Evolutionary conservation across 441 rosid species (phyloP), one percentile per base, ranked within the genome.

Genomic region (Flueggea neowawraea): DNA sequence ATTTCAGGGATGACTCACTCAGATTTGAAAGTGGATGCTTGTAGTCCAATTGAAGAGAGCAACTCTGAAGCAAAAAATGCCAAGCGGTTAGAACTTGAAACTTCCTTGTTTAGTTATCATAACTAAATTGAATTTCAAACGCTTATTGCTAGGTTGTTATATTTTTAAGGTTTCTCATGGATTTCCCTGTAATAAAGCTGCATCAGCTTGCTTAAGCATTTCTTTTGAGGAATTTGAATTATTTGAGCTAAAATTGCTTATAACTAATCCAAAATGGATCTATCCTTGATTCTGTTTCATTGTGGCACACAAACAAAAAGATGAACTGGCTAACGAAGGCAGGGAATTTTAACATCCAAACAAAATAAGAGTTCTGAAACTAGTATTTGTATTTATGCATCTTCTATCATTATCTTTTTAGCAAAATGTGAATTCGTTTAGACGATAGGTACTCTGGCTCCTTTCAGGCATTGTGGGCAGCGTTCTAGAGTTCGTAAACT

Each of bases 401-500:
- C 53, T 58, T 39, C 58, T 57, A 43, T 68, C 15, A 57, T 51
- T 43, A 15, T 11, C 8, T 17, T 33, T 49, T 16, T 4, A 10
- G 31, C 47, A 61, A 49, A 52, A 4, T 3, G 9, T 10, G 28
- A 43, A 55, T 36, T 54, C 53, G 10, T 47, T 47, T 47, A 9
- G 12, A 47, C 14, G 50, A 47, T 9, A 4, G 50, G 55, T 22
- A 16, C 17, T 58, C 44, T 57, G 61, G 52, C 12, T 57, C 58
- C 49, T 68, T 61, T 36, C 69, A 89, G 96, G 81, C 81, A 87
- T 50, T 74, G 84, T 6, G 94, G 94, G 64, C 96, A 87, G 66
- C 96, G 90, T 13, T 87, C 96, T 2, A 80, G 96, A 75, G 94
- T 84, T 70, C 90, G 96, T 14, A 85, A 87, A 65, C 88, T 87